Base-by-base conservation (phyloP, 2,329 filamentous ascomycete species). In the Rutstroemia sp. region DNA sequence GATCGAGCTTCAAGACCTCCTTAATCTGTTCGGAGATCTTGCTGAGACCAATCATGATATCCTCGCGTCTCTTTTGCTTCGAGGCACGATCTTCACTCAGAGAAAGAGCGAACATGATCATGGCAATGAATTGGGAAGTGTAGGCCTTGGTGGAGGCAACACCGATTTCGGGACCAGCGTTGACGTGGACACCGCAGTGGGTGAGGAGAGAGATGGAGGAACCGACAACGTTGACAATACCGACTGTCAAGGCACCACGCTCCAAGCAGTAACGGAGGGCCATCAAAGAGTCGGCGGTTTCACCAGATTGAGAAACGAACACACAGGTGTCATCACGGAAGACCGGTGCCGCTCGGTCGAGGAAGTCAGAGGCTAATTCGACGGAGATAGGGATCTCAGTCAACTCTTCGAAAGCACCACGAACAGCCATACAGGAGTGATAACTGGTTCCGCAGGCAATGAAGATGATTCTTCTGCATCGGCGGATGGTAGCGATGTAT, bases 271-370 rank as follows among this genome's bases (percentile, higher is more conserved):
- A 97, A 68, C 92, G 87, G 63, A 99, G 85, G 61, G 94, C 94
- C 88, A 96, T 87, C 65, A 99, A 81, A 19, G 94, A 99, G 74
- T 99, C 94, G 48, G 94, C 94, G 58, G 94, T 99, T 81, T 99
- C 94, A 69, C 94, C 94, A 59, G 94, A 99, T 76, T 99, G 94
- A 8, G 94, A 99, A 63, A 99, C 94, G 71, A 99, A 99, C 58
- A 99, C 89, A 73, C 92, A 97, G 17, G 94, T 99, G 75, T 99
- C 92, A 73, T 99, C 94, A 76, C 94, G 89, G 91, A 99, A 99
- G 61, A 99, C 92, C 27, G 94, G 94, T 9, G 94, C 94, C 73
- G 96, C 83, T 73, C 94, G 85, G 73, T 99, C 94, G 58, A 99
- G 83, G 82, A 99, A 99, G 75, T 99, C 94, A 45, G 94, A 99